These are phyloP conservation scores for Cystobasidium sp. DNA, from an alignment of 1,284 basidiomycete genomes.

Conservation along the genomic window DNA sequence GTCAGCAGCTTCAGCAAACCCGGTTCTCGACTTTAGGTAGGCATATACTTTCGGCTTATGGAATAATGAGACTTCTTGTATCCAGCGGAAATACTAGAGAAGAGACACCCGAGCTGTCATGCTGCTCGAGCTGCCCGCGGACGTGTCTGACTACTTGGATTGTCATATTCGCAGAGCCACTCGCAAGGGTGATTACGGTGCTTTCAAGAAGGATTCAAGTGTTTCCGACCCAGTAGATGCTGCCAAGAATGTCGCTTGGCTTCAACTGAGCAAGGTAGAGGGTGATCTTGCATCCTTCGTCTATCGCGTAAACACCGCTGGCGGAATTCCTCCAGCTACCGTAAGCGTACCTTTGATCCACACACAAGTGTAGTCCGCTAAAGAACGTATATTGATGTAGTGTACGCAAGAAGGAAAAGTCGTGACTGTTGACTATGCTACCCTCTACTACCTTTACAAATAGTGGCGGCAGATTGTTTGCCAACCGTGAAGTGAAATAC, in stretches of 20 bases:
- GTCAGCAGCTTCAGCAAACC: slow-evolving; percentile 24
- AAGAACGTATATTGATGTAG: background rate
- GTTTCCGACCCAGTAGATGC: background rate
- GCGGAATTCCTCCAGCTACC: slow-evolving; percentile 17
- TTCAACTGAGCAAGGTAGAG: slow-evolving; percentile 32
- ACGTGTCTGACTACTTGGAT: background rate
- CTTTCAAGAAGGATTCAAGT: slow-evolving; percentile 6
- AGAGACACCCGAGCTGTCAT: too few species aligned
- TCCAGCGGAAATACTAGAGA: too few species aligned
- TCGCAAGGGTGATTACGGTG: slow-evolving; percentile 21
- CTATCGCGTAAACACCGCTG: slow-evolving; percentile 28
- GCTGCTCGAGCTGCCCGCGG: too few species aligned
- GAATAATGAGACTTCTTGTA: too few species aligned
- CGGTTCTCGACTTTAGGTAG: slow-evolving; percentile 32
- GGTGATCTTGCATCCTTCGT: slow-evolving; percentile 18
- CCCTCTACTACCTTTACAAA: slow-evolving; percentile 33
- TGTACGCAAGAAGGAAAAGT: slow-evolving; percentile 31
- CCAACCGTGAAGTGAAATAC: background rate
- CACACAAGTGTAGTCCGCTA: background rate
- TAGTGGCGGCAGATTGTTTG: background rate
- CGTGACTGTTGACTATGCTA: slow-evolving; percentile 30
- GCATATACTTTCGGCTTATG: background rate
- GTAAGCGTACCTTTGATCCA: background rate
- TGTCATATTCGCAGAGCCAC: slow-evolving; percentile 8
- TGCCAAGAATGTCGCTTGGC: slow-evolving; percentile 21